Evolutionary conservation across 257 asterid species (phyloP).

Genomic region (Agastache rugosa): DNA sequence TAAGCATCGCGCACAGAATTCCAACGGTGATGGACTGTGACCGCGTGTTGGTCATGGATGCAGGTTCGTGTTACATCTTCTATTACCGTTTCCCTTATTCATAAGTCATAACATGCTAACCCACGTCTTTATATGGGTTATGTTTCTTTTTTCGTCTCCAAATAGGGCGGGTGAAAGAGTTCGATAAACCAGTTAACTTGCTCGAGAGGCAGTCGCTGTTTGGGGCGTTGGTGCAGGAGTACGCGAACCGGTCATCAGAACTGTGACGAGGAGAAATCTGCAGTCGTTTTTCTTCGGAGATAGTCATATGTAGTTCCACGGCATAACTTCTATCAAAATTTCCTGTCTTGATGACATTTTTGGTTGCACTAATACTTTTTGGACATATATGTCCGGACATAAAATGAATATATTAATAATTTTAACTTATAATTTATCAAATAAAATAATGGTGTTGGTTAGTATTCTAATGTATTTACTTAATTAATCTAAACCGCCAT

Average conservation of each 20-base stretch:
- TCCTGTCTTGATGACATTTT: neutral
- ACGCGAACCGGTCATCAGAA: conserved; percentile 81
- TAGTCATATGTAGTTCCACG: neutral
- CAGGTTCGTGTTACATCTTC: conserved; percentile 50
- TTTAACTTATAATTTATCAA: too few relatives aligned
- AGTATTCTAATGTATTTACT: too few relatives aligned
- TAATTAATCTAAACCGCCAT: too few relatives aligned
- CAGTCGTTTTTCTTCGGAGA: neutral
- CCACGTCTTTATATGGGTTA: neutral
- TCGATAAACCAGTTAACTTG: conserved; percentile 71
- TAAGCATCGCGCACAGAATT: conserved; percentile 97
- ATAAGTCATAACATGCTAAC: neutral
- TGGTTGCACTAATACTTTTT: too few relatives aligned
- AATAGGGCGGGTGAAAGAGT: conserved; percentile 81
- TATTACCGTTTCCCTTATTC: neutral
- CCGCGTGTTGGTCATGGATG: conserved; percentile 85
- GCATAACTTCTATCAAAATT: neutral
- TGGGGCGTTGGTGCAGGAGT: conserved; percentile 96
- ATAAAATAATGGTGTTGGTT: too few relatives aligned
- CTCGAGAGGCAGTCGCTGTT: conserved; percentile 84
- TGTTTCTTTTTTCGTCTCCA: neutral
- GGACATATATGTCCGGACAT: too few relatives aligned
- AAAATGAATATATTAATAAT: too few relatives aligned
- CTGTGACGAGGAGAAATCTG: conserved; percentile 43
- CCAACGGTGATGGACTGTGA: conserved; percentile 99